Evolutionary conservation across 371 early-diverging fungal genomes (phyloP).

Genomic region (Mortierella sp.): DNA sequence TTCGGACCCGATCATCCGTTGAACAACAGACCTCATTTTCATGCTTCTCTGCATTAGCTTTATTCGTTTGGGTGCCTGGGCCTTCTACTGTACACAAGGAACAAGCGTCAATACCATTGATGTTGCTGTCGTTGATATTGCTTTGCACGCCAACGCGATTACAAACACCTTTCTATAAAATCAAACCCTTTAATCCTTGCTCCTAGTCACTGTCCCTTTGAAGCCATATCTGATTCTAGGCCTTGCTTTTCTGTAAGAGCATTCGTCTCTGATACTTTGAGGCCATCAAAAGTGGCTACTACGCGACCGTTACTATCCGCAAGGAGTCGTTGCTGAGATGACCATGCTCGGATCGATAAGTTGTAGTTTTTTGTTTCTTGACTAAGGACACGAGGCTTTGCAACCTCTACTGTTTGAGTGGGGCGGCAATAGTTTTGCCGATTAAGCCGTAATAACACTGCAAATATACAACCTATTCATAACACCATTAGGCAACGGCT

Average conservation of each 20-base stretch:
- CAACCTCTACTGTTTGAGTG: conserved; percentile 16
- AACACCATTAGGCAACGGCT: background rate
- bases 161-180: conserved; percentile 5
- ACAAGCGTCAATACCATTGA: background rate
- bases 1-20: conserved; percentile 69
- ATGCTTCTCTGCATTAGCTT: background rate
- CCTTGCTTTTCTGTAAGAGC: background rate
- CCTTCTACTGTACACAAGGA: background rate
- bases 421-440: conserved; percentile 7
- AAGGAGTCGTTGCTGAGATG: conserved; percentile 21
- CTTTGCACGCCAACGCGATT: background rate
- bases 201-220: conserved; percentile 7
- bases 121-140: background rate
- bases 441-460: conserved; percentile 21
- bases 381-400: conserved; percentile 21
- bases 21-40: conserved; percentile 68
- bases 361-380: conserved; percentile 22
- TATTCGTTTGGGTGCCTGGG: background rate
- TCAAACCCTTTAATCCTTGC: conserved; percentile 3
- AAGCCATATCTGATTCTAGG: background rate
- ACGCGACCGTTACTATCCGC: conserved; percentile 12
- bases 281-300: background rate
- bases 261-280: background rate
- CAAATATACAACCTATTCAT: conserved; percentile 26
- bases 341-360: conserved; percentile 41